Evolutionary conservation across 2,329 filamentous ascomycete species (phyloP), one percentile per base, ranked within the genome.

Genomic region (Colletotrichum zoysiae): DNA sequence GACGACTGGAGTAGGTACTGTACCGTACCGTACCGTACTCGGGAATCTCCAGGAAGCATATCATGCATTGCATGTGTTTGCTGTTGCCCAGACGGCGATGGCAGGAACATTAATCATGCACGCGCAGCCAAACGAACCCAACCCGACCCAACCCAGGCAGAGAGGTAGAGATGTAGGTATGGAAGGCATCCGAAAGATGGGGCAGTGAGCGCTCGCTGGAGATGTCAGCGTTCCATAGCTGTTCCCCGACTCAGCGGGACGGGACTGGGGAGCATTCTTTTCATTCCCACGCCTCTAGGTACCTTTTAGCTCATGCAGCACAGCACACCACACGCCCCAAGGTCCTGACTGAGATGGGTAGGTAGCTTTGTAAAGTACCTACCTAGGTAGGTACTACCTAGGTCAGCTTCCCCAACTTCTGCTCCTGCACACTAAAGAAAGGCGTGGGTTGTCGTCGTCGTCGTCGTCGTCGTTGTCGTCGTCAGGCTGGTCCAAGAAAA

Each of bases 241-340:
- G 40, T 33, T 26, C n/a, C 35, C 60, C 60, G 48, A 63, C 38
- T 46, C 50, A 20, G 61, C 33, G 61, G 50, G n/a, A 44, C 33
- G 61, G 50, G n/a, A 44, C 23, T 23, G 11, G 18, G 33, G 18
- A 11, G 20, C 11, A 53, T 30, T 30, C 58, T 68, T 72, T 68
- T 68, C 46, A 23, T 65, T 70, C 59, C 55, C 70, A 72, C 70
- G 65, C 70, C 70, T 72, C 70, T 56, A 72, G 65, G 70, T 70
- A 48, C 62, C 20, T 53, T 44, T 55, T 56, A 66, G 68, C 64
- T 67, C 18, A 33, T 20, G 63, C 63, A 38, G 48, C 50, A 50
- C 60, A 71, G 40, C 14, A 48, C 63, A 38, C 40, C 50, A 50
- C 60, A 71, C 65, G 38, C 69, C 69, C 69, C 69, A 50, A 69